Evolutionary conservation across 176 grass and related monocot species (phyloP).

Genomic region (Secale cereale): DNA sequence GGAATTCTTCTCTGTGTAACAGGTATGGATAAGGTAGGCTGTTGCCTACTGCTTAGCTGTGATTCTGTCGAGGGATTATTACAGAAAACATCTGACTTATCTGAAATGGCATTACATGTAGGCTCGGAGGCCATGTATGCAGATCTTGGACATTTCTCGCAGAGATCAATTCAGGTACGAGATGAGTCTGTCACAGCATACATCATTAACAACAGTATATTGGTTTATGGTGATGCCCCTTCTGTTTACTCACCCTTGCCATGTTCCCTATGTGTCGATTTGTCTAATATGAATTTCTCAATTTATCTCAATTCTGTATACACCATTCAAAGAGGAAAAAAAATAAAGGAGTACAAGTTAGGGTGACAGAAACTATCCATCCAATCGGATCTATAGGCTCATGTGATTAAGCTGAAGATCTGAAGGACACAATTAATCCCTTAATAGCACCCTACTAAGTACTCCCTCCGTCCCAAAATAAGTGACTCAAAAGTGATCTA

Average conservation of each 20-base stretch:
- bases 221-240: no score
- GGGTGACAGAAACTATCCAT: no score
- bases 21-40: constrained; percentile 43
- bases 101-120: constrained; percentile 35
- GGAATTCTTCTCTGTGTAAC: constrained; percentile 98
- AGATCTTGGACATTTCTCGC: constrained; percentile 96
- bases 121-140: constrained; percentile 98
- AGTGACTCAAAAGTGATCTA: no score
- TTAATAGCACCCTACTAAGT: not conserved
- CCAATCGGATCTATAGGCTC: not conserved
- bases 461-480: no score
- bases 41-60: not conserved
- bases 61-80: not conserved
- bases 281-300: not conserved
- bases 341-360: not conserved
- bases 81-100: not conserved
- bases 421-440: not conserved
- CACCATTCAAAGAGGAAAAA: not conserved
- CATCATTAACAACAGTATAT: no score
- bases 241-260: no score
- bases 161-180: constrained; percentile 79
- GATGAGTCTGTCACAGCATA: not conserved
- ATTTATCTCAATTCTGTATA: not conserved
- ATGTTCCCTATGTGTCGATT: no score
- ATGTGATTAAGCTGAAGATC: not conserved